phyloP scores from a whole-genome alignment of 2,329 filamentous ascomycete genomes.

The Aspergillus hortae region DNA sequence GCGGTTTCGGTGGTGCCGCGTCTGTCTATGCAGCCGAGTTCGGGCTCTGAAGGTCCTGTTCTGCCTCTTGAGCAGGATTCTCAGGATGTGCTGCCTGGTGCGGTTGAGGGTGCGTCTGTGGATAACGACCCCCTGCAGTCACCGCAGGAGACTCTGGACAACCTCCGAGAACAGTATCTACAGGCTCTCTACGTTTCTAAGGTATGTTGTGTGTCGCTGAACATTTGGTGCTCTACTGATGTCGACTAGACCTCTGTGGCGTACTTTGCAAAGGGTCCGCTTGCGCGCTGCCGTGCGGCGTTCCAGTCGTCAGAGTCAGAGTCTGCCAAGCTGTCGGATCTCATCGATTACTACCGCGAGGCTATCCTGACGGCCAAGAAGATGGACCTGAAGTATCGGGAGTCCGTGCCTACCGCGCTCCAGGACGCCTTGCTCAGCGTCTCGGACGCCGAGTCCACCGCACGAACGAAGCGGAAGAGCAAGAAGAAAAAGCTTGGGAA shows the following conservation, averaged over 20 bases:
- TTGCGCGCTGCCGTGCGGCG: conserved; percentile 43
- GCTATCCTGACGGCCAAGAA: conserved; percentile 44
- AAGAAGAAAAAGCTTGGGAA: conserved; percentile 45
- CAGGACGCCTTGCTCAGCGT: conserved; percentile 33
- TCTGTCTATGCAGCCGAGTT: conserved; percentile 9
- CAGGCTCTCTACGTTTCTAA: conserved; percentile 44
- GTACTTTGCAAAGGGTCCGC: conserved; percentile 50
- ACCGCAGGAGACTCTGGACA: conserved; percentile 34
- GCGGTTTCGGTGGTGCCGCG: conserved; percentile 10
- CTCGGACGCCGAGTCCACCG: conserved; percentile 33
- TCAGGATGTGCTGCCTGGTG: conserved; percentile 2
- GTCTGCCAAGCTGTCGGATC: conserved; percentile 20
- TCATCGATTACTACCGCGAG: conserved; percentile 40
- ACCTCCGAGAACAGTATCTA: conserved; percentile 39
- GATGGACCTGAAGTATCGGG: conserved; percentile 47
- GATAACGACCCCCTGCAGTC: conserved; percentile 21
- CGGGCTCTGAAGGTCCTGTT: conserved; percentile 8
- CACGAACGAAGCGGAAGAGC: conserved; percentile 28
- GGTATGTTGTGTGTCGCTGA: conserved; percentile 18
- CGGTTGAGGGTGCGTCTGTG: conserved; percentile 9
- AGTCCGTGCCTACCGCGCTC: conserved; percentile 40
- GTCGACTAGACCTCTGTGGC: conserved; percentile 44
- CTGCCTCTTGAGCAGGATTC: conserved; percentile 11
- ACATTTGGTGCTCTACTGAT: conserved; percentile 11
- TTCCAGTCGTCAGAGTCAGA: conserved; percentile 29